These are phyloP conservation scores for Aspergillus saccharolyticus DNA, from an alignment of 495 filamentous ascomycete species.

Conservation along the genomic window DNA sequence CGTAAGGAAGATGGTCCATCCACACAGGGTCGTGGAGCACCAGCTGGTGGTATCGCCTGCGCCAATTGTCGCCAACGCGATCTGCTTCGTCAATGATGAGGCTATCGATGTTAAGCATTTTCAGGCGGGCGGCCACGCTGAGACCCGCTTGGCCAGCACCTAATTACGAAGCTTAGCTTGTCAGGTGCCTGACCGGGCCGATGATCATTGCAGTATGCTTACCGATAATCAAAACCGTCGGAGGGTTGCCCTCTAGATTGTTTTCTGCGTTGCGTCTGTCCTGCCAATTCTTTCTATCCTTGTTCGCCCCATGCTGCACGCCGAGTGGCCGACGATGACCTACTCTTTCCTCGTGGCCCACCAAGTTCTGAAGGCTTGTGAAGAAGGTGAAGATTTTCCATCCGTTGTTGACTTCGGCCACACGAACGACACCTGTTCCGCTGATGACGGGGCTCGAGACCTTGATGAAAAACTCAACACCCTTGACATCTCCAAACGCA, in stretches of 20 bases:
- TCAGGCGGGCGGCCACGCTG: slow-evolving; percentile 61
- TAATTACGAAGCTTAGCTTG: slow-evolving; percentile 8
- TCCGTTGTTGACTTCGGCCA: slow-evolving; percentile 43
- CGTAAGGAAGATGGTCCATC: slow-evolving; percentile 72
- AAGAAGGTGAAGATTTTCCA: slow-evolving; percentile 66
- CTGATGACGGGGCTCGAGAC: slow-evolving; percentile 44
- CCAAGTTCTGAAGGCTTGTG: slow-evolving; percentile 48
- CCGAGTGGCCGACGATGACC: slow-evolving; percentile 35
- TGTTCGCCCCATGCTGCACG: slow-evolving; percentile 49
- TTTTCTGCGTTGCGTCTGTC: slow-evolving; percentile 53
- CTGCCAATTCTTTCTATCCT: slow-evolving; percentile 57
- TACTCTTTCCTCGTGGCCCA: slow-evolving; percentile 42
- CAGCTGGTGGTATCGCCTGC: slow-evolving; percentile 55
- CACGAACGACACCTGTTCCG: slow-evolving; percentile 52
- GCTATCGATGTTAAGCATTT: slow-evolving; percentile 60
- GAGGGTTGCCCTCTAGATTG: slow-evolving; percentile 50
- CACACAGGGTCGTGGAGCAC: slow-evolving; percentile 75
- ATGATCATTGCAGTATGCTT: slow-evolving; percentile 24
- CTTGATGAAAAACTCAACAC: slow-evolving; percentile 48
- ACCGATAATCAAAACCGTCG: slow-evolving; percentile 66
- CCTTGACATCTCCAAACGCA: slow-evolving; percentile 43
- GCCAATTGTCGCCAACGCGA: slow-evolving; percentile 72
- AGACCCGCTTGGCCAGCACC: slow-evolving; percentile 52
- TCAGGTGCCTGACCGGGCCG: no score
- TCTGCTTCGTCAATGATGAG: slow-evolving; percentile 64